phyloP scores from a whole-genome alignment of 306 rosid species.

The Quercus glauca region DNA sequence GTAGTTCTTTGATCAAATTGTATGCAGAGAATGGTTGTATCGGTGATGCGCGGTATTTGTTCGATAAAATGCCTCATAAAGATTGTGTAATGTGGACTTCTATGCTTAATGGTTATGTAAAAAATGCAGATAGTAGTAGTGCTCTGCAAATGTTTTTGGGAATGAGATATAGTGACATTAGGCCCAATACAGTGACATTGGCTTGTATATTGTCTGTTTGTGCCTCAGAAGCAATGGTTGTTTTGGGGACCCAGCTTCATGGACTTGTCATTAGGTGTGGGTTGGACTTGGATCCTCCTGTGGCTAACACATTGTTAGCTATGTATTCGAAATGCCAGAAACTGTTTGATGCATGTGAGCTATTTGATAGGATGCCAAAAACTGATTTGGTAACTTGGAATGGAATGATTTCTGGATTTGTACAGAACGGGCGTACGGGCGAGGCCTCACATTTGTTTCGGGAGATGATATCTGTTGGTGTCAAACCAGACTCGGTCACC shows the following conservation, averaged over 20 bases:
- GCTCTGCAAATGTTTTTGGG: conserved; percentile 48
- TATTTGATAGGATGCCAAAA: conserved; percentile 48
- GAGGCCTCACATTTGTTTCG: conserved; percentile 51
- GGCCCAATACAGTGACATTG: conserved; percentile 55
- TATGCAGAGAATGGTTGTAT: conserved; percentile 62
- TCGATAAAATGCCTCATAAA: conserved; percentile 59
- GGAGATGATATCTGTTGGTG: conserved; percentile 56
- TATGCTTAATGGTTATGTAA: conserved; percentile 69
- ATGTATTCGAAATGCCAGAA: conserved; percentile 64
- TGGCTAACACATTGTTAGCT: conserved; percentile 59
- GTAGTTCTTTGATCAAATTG: conserved; percentile 66
- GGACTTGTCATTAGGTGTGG: conserved; percentile 59
- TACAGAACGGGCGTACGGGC: conserved; percentile 54
- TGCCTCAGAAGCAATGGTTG: conserved; percentile 46
- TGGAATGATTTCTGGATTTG: conserved; percentile 68
- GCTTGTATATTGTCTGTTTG: conserved; percentile 58
- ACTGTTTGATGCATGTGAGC: conserved; percentile 41
- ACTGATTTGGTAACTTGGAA: conserved; percentile 70
- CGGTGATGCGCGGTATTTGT: conserved; percentile 54
- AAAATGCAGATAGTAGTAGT: conserved; percentile 46
- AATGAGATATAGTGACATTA: conserved; percentile 41
- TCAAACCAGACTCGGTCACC: conserved; percentile 61
- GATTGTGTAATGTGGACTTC: conserved; percentile 75
- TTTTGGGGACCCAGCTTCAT: conserved; percentile 69
- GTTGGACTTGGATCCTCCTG: conserved; percentile 49